phyloP scores from a whole-genome alignment of 306 rosid species.

The Gastrolobium villosum region DNA sequence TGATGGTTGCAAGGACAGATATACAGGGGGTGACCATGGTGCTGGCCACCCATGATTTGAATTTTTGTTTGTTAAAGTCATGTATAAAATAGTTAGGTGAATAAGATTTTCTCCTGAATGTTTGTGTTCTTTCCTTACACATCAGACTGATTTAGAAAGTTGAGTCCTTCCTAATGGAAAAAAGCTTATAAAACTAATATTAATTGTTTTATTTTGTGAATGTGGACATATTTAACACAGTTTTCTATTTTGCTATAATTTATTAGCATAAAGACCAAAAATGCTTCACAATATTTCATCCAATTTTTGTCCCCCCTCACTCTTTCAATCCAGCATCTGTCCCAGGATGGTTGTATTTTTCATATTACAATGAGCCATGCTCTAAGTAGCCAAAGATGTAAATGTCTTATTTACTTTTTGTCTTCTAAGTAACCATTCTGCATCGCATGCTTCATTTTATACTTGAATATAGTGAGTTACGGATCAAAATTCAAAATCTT shows the following conservation, averaged over 20 bases:
- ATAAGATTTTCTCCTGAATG: not conserved
- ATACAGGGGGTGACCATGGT: not conserved
- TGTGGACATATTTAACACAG: not conserved
- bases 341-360: not conserved
- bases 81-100: no score
- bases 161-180: not conserved
- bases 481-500: not conserved
- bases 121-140: not conserved
- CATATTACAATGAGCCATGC: not conserved
- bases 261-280: not conserved
- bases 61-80: no score
- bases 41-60: no score
- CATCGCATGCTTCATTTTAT: not conserved
- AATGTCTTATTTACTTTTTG: not conserved
- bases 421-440: not conserved
- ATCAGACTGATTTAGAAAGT: not conserved
- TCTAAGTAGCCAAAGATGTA: not conserved
- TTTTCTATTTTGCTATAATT: not conserved
- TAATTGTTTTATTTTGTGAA: not conserved
- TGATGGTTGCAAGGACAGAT: not conserved
- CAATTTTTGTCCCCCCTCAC: not conserved
- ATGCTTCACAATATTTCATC: not conserved
- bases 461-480: not conserved
- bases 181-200: not conserved
- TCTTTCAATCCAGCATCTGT: not conserved